These are phyloP conservation scores for Zea luxurians DNA, from an alignment of 176 grass and related monocot genomes.

Conservation along the genomic window DNA sequence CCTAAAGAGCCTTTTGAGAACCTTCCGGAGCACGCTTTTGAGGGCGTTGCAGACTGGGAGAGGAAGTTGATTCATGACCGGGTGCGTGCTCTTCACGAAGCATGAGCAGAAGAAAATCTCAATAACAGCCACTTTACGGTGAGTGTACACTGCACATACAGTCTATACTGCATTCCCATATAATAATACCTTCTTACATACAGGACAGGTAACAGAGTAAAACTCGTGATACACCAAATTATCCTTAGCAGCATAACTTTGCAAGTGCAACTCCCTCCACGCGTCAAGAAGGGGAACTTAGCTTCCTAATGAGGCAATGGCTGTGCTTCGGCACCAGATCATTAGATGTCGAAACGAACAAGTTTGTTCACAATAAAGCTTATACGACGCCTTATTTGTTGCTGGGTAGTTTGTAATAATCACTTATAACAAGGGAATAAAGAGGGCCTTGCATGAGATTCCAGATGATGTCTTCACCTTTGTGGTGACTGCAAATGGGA, in stretches of 20 bases:
- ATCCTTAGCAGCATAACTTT: neutral
- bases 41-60: constrained; percentile 59
- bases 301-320: neutral
- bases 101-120: constrained; percentile 39
- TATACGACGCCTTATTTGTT: neutral
- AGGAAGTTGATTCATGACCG: constrained; percentile 65
- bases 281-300: neutral
- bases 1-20: constrained; percentile 87
- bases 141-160: neutral
- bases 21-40: constrained; percentile 73
- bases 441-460: constrained; percentile 5
- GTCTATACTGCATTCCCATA: neutral
- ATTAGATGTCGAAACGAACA: neutral
- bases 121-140: neutral
- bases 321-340: neutral
- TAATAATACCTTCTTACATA: neutral
- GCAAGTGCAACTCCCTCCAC: neutral
- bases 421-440: constrained; percentile 20
- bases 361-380: constrained; percentile 12
- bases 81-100: constrained; percentile 48
- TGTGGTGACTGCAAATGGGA: neutral
- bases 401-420: neutral
- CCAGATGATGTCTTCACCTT: neutral
- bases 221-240: neutral
- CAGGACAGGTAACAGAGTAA: neutral